phyloP scores from a whole-genome alignment of 495 filamentous ascomycete genomes.

The Neurospora tetraspora region DNA sequence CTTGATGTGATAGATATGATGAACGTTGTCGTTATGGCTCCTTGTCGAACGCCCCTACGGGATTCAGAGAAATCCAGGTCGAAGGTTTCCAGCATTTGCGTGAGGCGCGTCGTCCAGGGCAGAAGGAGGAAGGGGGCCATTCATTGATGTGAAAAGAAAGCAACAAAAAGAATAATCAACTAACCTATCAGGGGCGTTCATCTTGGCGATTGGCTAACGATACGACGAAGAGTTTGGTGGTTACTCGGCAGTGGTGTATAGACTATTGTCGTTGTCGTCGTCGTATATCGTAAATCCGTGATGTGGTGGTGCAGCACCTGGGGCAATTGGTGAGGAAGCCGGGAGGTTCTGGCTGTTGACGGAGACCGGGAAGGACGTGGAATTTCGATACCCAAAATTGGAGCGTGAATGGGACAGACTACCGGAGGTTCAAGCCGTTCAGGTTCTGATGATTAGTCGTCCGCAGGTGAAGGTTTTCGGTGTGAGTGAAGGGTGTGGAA shows the following conservation, averaged over 20 bases:
- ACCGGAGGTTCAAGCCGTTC: background rate
- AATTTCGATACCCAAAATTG: background rate
- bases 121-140: background rate
- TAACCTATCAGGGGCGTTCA: constrained; percentile 67
- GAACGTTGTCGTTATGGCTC: background rate
- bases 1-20: background rate
- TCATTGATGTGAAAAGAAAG: background rate
- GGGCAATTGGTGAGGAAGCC: background rate
- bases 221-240: background rate
- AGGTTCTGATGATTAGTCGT: background rate
- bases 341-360: background rate
- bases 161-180: constrained; percentile 13
- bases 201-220: constrained; percentile 22
- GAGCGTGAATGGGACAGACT: background rate
- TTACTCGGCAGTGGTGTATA: background rate
- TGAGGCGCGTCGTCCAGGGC: background rate
- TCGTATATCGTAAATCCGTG: background rate
- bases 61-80: background rate
- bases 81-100: background rate
- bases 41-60: background rate
- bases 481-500: background rate
- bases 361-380: background rate
- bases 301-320: background rate
- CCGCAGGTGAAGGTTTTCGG: background rate
- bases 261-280: constrained; percentile 1